These are phyloP conservation scores for Nannochloropsis oceanica DNA, from an alignment of 108 stramenopile species.

Conservation along the genomic window DNA sequence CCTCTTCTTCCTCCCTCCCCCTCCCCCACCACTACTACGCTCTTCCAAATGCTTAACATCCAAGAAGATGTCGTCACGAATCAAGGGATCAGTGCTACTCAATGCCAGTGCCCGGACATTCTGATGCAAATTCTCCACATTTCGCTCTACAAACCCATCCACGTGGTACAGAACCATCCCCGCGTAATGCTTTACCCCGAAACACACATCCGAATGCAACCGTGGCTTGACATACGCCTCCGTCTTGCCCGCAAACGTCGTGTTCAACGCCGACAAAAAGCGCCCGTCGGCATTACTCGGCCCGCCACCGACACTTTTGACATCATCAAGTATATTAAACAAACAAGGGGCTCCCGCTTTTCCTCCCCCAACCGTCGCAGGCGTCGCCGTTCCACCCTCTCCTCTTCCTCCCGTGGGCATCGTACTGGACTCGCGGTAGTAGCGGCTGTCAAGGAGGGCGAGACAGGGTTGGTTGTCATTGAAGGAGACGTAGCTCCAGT, in stretches of 20 bases:
- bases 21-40: neutral
- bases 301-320: neutral
- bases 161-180: constrained; percentile 73
- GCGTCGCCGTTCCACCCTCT: constrained; percentile 27
- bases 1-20: constrained; percentile 4
- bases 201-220: constrained; percentile 46
- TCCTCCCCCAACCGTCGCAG: constrained; percentile 56
- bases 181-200: constrained; percentile 81
- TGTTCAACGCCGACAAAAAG: neutral
- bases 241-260: neutral
- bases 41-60: neutral
- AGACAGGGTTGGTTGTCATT: constrained; percentile 93
- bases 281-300: neutral
- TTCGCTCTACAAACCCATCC: constrained; percentile 68
- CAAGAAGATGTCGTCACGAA: constrained; percentile 1
- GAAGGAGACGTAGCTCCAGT: constrained; percentile 90
- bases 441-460: constrained; percentile 70
- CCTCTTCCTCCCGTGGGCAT: constrained; percentile 7
- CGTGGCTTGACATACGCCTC: neutral
- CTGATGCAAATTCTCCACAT: constrained; percentile 72
- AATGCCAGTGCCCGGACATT: constrained; percentile 43
- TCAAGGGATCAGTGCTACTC: neutral
- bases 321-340: neutral
- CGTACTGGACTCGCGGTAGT: constrained; percentile 15
- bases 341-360: neutral